Conservation (phyloP, 31 red algal genomes). For the Endocladia muricata region DNA sequence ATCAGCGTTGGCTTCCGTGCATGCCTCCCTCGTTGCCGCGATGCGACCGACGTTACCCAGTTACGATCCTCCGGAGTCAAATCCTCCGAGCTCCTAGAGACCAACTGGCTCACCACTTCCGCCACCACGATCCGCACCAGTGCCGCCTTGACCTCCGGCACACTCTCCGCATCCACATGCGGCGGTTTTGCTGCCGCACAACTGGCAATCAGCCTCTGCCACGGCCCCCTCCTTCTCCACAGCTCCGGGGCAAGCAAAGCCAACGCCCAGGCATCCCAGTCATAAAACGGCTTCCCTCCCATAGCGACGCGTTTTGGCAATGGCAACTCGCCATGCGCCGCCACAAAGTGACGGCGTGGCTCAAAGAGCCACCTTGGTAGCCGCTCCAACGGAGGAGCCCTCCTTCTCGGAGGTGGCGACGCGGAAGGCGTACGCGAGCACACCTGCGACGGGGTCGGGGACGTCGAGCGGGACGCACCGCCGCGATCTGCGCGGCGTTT, state of each 20-base stretch:
- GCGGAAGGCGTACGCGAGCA: slow-evolving; percentile 3
- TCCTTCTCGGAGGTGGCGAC: background rate
- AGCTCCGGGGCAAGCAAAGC: background rate
- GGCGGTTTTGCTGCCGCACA: slow-evolving; percentile 26
- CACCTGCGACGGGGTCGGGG: too few relatives aligned
- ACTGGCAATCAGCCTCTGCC: slow-evolving; percentile 23
- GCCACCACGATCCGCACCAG: slow-evolving; percentile 31
- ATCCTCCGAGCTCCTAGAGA: background rate
- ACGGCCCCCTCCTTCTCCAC: slow-evolving; percentile 22
- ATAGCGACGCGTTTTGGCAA: slow-evolving; percentile 5
- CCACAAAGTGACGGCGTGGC: slow-evolving; percentile 11
- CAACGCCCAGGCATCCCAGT: slow-evolving; percentile 33
- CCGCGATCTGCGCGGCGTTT: slow-evolving; percentile 12
- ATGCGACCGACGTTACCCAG: slow-evolving; percentile 25
- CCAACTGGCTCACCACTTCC: slow-evolving; percentile 18
- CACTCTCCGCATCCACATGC: background rate
- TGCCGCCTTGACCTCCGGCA: slow-evolving; percentile 7
- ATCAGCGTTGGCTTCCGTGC: slow-evolving; percentile 29
- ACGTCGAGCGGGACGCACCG: background rate
- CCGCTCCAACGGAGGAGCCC: slow-evolving; percentile 24
- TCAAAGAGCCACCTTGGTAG: slow-evolving; percentile 22
- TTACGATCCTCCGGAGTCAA: slow-evolving; percentile 36
- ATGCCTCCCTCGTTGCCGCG: slow-evolving; percentile 23
- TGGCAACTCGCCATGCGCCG: slow-evolving; percentile 1
- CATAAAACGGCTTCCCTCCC: slow-evolving; percentile 18